Conservation (phyloP, 176 grass and related monocot species). For the Musa acuminata region DNA sequence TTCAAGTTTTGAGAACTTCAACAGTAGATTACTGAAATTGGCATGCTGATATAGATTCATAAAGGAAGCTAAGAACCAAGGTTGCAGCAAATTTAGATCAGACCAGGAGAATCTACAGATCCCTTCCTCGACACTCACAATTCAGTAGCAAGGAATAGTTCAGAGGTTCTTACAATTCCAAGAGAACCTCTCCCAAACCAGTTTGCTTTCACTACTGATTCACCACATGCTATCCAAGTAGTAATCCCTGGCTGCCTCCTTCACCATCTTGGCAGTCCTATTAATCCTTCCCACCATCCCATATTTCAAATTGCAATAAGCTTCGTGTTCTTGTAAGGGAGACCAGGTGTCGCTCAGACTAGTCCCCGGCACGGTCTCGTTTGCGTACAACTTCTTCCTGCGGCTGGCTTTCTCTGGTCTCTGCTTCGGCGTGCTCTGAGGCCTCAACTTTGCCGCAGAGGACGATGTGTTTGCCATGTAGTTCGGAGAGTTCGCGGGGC, state of each 20-base stretch:
- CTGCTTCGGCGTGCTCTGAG: slow-evolving; percentile 64
- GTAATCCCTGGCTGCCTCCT: slow-evolving; percentile 47
- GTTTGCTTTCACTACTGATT: slow-evolving; percentile 2
- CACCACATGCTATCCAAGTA: slow-evolving; percentile 90
- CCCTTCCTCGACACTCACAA: background rate
- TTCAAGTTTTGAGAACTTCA: too few relatives aligned
- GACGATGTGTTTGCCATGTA: slow-evolving; percentile 16
- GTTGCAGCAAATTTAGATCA: background rate
- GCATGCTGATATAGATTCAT: too few relatives aligned
- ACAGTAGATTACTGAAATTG: too few relatives aligned
- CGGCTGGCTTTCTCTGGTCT: background rate
- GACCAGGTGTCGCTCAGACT: slow-evolving; percentile 18
- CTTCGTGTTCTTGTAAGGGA: slow-evolving; percentile 25
- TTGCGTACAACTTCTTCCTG: background rate
- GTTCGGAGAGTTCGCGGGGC: background rate
- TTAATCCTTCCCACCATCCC: slow-evolving; percentile 11
- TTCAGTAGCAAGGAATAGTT: background rate
- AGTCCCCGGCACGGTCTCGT: slow-evolving; percentile 10
- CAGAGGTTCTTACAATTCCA: background rate
- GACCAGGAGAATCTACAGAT: slow-evolving; percentile 9
- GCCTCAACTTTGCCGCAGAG: slow-evolving; percentile 49
- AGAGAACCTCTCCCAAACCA: slow-evolving; percentile 2
- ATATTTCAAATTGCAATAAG: slow-evolving; percentile 17
- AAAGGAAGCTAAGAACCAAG: background rate
- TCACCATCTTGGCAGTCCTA: slow-evolving; percentile 19